Percentiles rank a stretch among this genome's conserved stretches.
phyloP scores from a whole-genome alignment of 768 basidiomycete genomes.

The Suillus alpinus region DNA sequence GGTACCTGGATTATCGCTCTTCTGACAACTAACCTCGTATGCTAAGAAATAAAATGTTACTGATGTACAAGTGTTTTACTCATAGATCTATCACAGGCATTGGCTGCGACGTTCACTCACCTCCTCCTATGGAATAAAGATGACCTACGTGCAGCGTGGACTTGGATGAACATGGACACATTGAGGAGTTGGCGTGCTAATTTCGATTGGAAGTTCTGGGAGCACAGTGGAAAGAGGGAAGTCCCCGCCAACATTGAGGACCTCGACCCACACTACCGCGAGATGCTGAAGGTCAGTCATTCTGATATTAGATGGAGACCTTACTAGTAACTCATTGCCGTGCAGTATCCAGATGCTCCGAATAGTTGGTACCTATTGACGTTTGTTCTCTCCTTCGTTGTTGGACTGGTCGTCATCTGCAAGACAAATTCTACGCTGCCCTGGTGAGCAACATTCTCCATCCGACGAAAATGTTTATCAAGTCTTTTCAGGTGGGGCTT shows the following conservation, averaged over 20 bases:
- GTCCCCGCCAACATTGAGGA: constrained; percentile 36
- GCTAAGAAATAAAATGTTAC: not conserved
- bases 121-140: constrained; percentile 52
- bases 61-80: not conserved
- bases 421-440: constrained; percentile 52
- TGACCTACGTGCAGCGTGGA: constrained; percentile 46
- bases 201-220: constrained; percentile 41
- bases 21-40: constrained; percentile 13
- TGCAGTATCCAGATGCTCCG: constrained; percentile 33
- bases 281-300: constrained; percentile 42
- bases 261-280: constrained; percentile 53
- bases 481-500: constrained; percentile 41
- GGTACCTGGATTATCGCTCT: constrained; percentile 22
- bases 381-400: constrained; percentile 35
- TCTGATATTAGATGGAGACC: constrained; percentile 14
- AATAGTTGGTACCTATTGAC: constrained; percentile 32
- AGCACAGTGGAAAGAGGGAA: constrained; percentile 13
- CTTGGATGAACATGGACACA: constrained; percentile 38
- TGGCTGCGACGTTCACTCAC: constrained; percentile 50
- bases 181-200: constrained; percentile 29
- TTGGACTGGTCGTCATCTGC: constrained; percentile 55
- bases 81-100: constrained; percentile 39
- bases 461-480: not conserved
- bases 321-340: not conserved
- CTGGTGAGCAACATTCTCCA: constrained; percentile 36